These are phyloP conservation scores for Pythium chondricola DNA, from an alignment of 352 stramenopile genomes.

Conservation along the genomic window DNA sequence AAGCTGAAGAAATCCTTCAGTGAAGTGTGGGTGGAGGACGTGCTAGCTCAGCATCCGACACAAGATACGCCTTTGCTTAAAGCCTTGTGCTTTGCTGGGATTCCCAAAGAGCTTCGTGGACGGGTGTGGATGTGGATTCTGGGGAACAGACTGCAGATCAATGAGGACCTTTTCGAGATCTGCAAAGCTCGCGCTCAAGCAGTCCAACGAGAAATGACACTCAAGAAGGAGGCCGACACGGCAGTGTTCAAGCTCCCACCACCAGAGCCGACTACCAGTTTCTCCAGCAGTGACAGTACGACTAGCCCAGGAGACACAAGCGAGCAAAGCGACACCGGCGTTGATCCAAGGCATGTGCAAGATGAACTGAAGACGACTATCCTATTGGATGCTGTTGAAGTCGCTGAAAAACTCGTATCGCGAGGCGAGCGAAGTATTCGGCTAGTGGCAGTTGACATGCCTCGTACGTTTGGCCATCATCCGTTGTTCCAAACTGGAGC, in stretches of 20 bases:
- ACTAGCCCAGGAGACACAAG: conserved; percentile 1
- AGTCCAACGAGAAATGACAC: conserved; percentile 66
- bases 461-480: conserved; percentile 78
- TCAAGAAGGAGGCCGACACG: conserved; percentile 52
- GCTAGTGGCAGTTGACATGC: conserved; percentile 81
- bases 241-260: conserved; percentile 8
- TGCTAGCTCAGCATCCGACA: conserved; percentile 30
- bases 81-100: conserved; percentile 70
- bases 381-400: conserved; percentile 59
- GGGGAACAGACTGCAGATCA: conserved; percentile 80
- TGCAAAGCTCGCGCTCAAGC: conserved; percentile 69
- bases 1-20: conserved; percentile 73
- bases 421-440: conserved; percentile 78
- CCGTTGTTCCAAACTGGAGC: conserved; percentile 69
- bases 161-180: conserved; percentile 80
- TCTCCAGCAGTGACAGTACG: conserved; percentile 12
- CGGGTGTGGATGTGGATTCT: conserved; percentile 76
- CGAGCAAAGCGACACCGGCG: conserved; percentile 4
- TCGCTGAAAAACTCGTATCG: conserved; percentile 78
- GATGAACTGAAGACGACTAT: conserved; percentile 26
- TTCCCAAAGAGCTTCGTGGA: conserved; percentile 77
- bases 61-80: conserved; percentile 30
- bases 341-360: no score
- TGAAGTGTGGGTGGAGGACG: conserved; percentile 67
- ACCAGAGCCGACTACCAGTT: conserved; percentile 6